Percentiles rank a stretch among this genome's conserved stretches.
Conservation (phyloP, 1,284 basidiomycete species). For the Megacollybia platyphylla region DNA sequence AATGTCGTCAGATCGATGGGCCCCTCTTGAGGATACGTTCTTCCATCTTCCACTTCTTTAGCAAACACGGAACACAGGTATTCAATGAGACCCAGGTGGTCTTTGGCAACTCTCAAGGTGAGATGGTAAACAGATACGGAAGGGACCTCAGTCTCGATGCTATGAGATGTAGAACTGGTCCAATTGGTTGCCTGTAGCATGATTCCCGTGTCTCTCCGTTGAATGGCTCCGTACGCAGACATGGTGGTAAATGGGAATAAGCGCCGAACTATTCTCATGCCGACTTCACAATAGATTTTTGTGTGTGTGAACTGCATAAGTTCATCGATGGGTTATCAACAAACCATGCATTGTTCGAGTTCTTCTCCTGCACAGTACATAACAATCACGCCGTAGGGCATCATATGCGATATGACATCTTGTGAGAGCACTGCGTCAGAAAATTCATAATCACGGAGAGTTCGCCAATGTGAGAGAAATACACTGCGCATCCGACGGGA, state of each 20-base stretch:
- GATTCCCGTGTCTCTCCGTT: constrained; percentile 1
- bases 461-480: no score
- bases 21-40: constrained; percentile 77
- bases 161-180: constrained; percentile 12
- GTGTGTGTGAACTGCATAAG: no score
- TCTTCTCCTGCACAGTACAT: no score
- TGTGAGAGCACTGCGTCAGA: no score
- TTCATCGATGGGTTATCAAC: no score
- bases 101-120: constrained; percentile 30
- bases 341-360: no score
- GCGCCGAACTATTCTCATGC: neutral
- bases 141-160: constrained; percentile 11
- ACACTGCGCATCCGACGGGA: no score
- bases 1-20: constrained; percentile 43
- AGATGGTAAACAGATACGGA: constrained; percentile 50
- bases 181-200: constrained; percentile 22
- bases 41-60: constrained; percentile 63
- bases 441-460: no score
- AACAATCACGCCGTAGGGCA: no score
- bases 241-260: constrained; percentile 9
- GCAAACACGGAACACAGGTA: constrained; percentile 58
- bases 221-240: constrained; percentile 35
- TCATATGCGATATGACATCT: no score
- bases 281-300: no score
- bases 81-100: constrained; percentile 36